Evolutionary conservation across 805 yeast genomes (phyloP).

Genomic region (Candida verbasci): DNA sequence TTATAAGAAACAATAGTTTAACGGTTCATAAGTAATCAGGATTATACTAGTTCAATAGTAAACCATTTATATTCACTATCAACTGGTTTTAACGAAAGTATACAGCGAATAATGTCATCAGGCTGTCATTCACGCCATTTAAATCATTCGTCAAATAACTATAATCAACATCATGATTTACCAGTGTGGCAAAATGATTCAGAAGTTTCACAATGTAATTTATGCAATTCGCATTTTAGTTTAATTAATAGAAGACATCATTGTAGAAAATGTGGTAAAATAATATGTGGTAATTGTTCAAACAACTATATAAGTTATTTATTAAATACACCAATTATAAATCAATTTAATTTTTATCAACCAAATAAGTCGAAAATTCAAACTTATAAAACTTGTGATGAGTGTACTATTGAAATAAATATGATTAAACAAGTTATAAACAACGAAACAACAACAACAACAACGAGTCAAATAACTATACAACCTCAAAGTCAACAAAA

Average conservation of each 20-base stretch:
- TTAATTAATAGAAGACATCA: conserved; percentile 75
- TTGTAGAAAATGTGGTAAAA: conserved; percentile 76
- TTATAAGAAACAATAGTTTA: too few relatives aligned
- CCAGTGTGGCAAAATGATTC: conserved; percentile 67
- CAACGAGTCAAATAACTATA: too few relatives aligned
- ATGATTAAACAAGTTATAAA: conserved; percentile 42
- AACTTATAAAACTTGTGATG: conserved; percentile 71
- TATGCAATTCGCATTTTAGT: conserved; percentile 51
- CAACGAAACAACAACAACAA: background rate
- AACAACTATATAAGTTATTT: conserved; percentile 47
- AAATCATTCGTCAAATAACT: too few relatives aligned
- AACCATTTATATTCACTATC: too few relatives aligned
- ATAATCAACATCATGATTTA: background rate
- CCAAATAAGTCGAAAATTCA: conserved; percentile 35
- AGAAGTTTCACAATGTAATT: conserved; percentile 46
- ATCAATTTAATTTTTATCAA: conserved; percentile 44
- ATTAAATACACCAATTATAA: conserved; percentile 48
- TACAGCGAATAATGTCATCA: too few relatives aligned
- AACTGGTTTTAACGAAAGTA: too few relatives aligned
- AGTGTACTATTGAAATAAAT: conserved; percentile 60
- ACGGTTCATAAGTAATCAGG: too few relatives aligned
- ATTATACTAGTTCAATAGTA: too few relatives aligned
- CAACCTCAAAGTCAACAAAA: conserved; percentile 18
- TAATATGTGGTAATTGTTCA: conserved; percentile 72
- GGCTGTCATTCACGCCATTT: too few relatives aligned